Evolutionary conservation across 768 basidiomycete genomes (phyloP), one percentile per base, ranked within the genome.

Genomic region (Neoboletus subvelutipes): DNA sequence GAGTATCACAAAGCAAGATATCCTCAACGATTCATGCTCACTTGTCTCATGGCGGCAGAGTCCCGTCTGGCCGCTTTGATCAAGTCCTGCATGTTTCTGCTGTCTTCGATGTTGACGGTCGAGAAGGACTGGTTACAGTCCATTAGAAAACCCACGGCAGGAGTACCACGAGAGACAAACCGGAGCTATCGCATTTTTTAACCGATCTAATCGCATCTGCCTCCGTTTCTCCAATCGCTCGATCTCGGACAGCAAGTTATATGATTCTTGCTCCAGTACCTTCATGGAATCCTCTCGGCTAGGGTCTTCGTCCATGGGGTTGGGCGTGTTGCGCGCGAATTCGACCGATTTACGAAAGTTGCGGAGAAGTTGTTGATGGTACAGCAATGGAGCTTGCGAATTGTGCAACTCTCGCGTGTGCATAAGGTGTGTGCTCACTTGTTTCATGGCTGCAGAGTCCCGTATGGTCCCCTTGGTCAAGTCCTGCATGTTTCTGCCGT

Each of bases 51-150:
- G 28, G 72, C 71, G 4, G 71, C 60, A 65, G 79, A 80, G 59
- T 77, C 78, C 46, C 70, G 64, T 36, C 77, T 61, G 5, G 78
- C 68, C 12, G 77, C 75, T 62, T 73, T 71, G 5, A 83, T 85
- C 72, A 86, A 76, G 17, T 71, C 56, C 52, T 78, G 70, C 79
- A 83, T 84, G 20, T 71, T 75, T 59, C 67, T 74, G 64, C 80
- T 84, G 59, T 86, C 85, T 20, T 71, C 72, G 20, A 84, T 83
- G 58, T 83, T 85, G 40, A 85, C 81, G 18, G 76, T 80, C 53
- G 81, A 80, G 64, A 84, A 86, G 3, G 82, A 84, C 84, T 85
- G 54, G 10, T 43, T 29, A 45, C 34, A 22, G 12, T 46, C 13
- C 7, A 31, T 61, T 5, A 63, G 48, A 8, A 42, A 45, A n/a